Conservation (phyloP, 1,284 basidiomycete species). For the Tilletiaria anomala region DNA sequence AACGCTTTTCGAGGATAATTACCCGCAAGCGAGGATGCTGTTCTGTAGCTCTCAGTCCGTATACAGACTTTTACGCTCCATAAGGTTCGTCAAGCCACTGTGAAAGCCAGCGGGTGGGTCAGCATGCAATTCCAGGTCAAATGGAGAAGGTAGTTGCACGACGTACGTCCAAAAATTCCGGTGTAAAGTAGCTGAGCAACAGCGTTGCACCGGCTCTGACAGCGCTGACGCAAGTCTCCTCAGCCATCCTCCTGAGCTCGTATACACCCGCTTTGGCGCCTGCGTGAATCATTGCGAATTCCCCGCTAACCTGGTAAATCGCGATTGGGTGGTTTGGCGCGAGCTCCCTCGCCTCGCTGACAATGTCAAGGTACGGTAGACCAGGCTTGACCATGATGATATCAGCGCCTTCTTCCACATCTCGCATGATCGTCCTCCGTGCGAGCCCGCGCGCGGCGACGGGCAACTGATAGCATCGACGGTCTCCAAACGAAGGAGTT, state of each 20-base stretch:
- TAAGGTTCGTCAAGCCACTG: no score
- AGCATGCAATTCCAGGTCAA: no score
- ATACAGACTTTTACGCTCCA: no score
- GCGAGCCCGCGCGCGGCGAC: conserved; percentile 77
- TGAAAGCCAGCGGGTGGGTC: no score
- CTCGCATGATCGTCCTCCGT: conserved; percentile 76
- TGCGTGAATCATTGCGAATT: conserved; percentile 91
- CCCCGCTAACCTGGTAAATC: conserved; percentile 62
- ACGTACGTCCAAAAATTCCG: no score
- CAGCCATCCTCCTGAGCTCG: conserved; percentile 78
- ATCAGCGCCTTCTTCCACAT: conserved; percentile 85
- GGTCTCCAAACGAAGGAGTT: conserved; percentile 80
- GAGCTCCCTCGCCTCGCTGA: conserved; percentile 69
- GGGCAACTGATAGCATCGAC: conserved; percentile 95
- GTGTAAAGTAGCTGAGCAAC: conserved; percentile 87
- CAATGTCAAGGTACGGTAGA: conserved; percentile 88
- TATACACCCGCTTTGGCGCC: conserved; percentile 87
- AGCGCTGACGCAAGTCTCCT: conserved; percentile 79
- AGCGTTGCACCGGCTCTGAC: conserved; percentile 79
- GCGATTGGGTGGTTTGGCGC: conserved; percentile 77
- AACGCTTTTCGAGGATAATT: no score
- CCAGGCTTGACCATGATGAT: conserved; percentile 98
- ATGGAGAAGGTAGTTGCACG: no score
- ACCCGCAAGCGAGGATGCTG: no score
- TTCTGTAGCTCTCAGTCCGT: no score